Base-by-base conservation (phyloP, 257 asterid species). In the Echites panduratus region DNA sequence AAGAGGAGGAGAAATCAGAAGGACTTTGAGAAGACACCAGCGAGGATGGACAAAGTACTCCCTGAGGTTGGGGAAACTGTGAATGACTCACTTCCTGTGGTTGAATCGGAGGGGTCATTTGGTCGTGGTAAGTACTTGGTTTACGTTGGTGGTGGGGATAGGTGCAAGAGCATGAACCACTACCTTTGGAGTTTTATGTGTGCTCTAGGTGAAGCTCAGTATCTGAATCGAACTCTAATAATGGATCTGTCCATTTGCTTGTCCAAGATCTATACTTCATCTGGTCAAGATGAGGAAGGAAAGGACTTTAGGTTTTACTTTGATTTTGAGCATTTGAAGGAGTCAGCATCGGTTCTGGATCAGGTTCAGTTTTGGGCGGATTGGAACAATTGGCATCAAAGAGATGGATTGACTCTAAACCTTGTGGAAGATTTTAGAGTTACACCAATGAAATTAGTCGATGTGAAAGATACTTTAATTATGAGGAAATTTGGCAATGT, bases 161-260 rank as follows among this genome's bases (percentile, higher is more conserved):
- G 91, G 72, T 95, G 99, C 86, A 89, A 90, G 83, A 84, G 83
- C 82, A 95, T 90, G 97, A 69, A 76, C 70, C 97, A 90, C 7
- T 95, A 86, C 75, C 68, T 89, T 32, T 92, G 97, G 96, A 85
- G 97, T 75, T 95, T 95, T 82, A 71, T 72, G 79, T 95, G 99
- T 84, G 86, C 89, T 66, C 73, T 95, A 68, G 99, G 96, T 17
- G 98, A 95, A 85, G 98, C 98, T 5, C 94, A 80, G 82, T 95
- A 85, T 72, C 84, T 95, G 87, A 95, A 95, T 70, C 84, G 98
- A 58, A 95, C 99, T 1, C 83, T 95, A 50, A 89, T 95, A 29
- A 82, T 95, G 96, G 97, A 95, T 70, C 69, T 90, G 66, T 86
- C 80, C 64, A 50, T 95, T 3, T 95, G 99, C 76, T 84, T 95